Evolutionary conservation across 345 rosid genomes (phyloP).

Genomic region (Lenwebbia sp.): DNA sequence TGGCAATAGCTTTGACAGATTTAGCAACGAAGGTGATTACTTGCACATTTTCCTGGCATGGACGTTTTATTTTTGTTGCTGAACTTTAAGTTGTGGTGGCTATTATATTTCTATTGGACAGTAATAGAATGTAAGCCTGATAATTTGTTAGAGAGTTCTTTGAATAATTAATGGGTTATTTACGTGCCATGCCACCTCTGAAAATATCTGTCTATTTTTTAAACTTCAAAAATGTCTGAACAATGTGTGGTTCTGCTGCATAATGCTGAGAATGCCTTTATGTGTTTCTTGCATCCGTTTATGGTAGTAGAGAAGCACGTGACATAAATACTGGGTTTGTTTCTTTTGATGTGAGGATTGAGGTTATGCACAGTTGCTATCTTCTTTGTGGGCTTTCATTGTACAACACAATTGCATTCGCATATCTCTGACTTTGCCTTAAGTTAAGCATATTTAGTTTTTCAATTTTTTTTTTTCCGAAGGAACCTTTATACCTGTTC

Average conservation of each 20-base stretch:
- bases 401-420: background rate
- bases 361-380: background rate
- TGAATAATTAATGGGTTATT: background rate
- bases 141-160: background rate
- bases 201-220: too few relatives aligned
- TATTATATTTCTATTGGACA: background rate
- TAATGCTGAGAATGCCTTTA: background rate
- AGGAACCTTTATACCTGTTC: too few relatives aligned
- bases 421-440: background rate
- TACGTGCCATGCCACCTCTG: too few relatives aligned
- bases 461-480: background rate
- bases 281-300: background rate
- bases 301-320: background rate
- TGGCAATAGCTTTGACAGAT: constrained; percentile 99
- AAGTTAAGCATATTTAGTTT: background rate
- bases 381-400: background rate
- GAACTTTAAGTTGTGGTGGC: background rate
- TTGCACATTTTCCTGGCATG: background rate
- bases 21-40: too few relatives aligned
- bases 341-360: background rate
- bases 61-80: background rate
- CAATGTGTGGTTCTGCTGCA: too few relatives aligned
- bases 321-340: background rate
- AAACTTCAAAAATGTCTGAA: too few relatives aligned
- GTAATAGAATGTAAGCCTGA: background rate